Base-by-base conservation (phyloP, 306 rosid species). In the Mucuna pruriens region DNA sequence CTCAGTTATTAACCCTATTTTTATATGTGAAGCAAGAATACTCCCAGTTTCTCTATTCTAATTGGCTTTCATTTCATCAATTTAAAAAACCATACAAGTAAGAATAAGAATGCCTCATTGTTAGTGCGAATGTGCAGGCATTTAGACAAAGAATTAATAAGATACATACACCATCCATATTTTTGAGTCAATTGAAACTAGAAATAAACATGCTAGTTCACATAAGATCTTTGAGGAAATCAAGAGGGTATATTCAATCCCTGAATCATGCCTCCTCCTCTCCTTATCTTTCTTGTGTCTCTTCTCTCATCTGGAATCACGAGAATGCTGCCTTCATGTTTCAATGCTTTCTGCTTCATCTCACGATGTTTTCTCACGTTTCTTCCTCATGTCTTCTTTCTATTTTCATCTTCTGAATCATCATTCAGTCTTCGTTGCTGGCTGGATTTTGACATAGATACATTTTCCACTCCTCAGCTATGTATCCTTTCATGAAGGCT, bases 261-360 rank as follows among this genome's bases (percentile, higher is more conserved):
- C 91, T 2, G 94, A 91, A 81, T 85, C 92, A 42, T 91, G 94
- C 64, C 97, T 90, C 76, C 97, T 84, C 88, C 65, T 91, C 60
- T 86, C 91, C 87, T 79, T 91, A 62, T 90, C 92, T 82, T 88
- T 92, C 86, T 77, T 84, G 73, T 72, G 91, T 80, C 88, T 90
- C 94, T 88, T 90, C 85, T 86, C 69, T 92, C 95, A 62, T 89
- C 92, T 12, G 82, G n/a, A 79, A 80, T 89, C 95, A 46, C 81
- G 91, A 64, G 91, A 83, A 81, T 80, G 92, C 9, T 80, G 80
- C 73, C 79, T 92, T 90, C 97, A 1, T 67, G 92, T 75, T 81
- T n/a, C n/a, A n/a, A n/a, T n/a, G n/a, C n/a, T n/a, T n/a, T n/a
- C n/a, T n/a, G n/a, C n/a, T n/a, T n/a, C n/a, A n/a, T n/a, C n/a